Conservation (phyloP, 129 eudicot genomes). For the Ambrosia trifida region DNA sequence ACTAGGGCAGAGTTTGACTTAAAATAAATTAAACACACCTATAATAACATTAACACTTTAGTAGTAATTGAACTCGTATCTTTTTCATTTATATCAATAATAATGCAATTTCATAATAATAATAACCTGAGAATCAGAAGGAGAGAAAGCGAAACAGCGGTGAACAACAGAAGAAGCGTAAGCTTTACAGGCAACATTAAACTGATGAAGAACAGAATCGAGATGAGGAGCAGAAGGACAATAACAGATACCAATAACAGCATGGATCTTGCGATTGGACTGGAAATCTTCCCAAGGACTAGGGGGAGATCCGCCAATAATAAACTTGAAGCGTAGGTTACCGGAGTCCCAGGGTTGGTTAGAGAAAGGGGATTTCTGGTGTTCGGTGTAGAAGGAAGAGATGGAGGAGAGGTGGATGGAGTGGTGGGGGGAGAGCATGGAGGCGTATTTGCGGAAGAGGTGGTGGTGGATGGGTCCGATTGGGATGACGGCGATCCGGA, state of each 20-base stretch:
- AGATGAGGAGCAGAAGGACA: constrained; percentile 89
- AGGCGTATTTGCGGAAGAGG: constrained; percentile 77
- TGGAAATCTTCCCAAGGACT: constrained; percentile 98
- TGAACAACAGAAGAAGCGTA: constrained; percentile 71
- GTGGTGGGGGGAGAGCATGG: constrained; percentile 67
- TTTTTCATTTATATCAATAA: no score
- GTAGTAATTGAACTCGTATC: no score
- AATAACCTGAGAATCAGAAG: constrained; percentile 77
- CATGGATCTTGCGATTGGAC: constrained; percentile 74
- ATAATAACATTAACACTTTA: no score
- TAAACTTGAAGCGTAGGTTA: constrained; percentile 69
- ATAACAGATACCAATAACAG: constrained; percentile 78
- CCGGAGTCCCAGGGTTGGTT: constrained; percentile 94
- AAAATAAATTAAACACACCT: no score
- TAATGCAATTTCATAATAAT: no score
- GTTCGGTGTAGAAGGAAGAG: constrained; percentile 88
- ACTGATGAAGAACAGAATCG: constrained; percentile 42
- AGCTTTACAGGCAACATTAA: constrained; percentile 47
- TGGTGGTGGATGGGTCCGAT: constrained; percentile 62
- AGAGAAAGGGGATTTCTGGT: constrained; percentile 81
- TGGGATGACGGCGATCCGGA: constrained; percentile 83
- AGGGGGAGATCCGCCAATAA: constrained; percentile 78
- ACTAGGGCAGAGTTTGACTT: no score
- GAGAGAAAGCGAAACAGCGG: constrained; percentile 86
- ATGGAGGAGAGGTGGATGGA: constrained; percentile 68